Base-by-base conservation (phyloP, 805 yeast species). In the Sugiyamaella qingdaonensis region DNA sequence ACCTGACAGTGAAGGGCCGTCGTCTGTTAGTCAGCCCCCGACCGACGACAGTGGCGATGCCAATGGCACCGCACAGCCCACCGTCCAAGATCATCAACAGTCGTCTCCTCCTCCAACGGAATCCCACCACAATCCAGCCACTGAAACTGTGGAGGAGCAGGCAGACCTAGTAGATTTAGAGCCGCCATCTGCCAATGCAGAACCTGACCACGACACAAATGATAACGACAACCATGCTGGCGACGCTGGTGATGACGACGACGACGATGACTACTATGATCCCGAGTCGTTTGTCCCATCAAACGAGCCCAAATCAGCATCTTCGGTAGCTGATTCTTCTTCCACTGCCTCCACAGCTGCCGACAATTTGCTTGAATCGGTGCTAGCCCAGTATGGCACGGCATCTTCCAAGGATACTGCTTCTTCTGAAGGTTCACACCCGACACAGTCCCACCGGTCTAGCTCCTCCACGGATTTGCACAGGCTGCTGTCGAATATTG, bases 221-320 rank as follows among this genome's bases (percentile, higher is more conserved):
- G 58, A 56, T 5, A 49, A 56, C 21, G 59, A 55, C 24, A 9
- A 34, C 37, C 49, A 46, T 31, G 41, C 14, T 31, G 49, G 14
- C 10, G 21, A 16, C 10, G 21, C 8, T 10, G 46, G 18, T 31
- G 32, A 34, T 2, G 49, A 46, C 7, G 50, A 47, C 8, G 50
- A 47, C 13, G 50, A 47, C 2, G 54, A 57, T 9, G 62, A 60
- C 37, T 63, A 59, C 36, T 60, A 60, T 18, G 63, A 59, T 31
- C 63, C 63, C 2, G 63, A 59, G n/a, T 53, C 49, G 14, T 55
- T 35, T 19, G 45, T n/a, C 24, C 39, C 29, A 11, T 47, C 43
- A 11, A 9, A 14, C 18, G 42, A 34, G 10, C 14, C 33, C 18
- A 27, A 35, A 5, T 10, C 34, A 4, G 10, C 33, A n/a, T 3